A percentile compares a stretch with the other conserved stretches of the same genome.
Conservation (phyloP, 257 asterid genomes). For the Echites panduratus region DNA sequence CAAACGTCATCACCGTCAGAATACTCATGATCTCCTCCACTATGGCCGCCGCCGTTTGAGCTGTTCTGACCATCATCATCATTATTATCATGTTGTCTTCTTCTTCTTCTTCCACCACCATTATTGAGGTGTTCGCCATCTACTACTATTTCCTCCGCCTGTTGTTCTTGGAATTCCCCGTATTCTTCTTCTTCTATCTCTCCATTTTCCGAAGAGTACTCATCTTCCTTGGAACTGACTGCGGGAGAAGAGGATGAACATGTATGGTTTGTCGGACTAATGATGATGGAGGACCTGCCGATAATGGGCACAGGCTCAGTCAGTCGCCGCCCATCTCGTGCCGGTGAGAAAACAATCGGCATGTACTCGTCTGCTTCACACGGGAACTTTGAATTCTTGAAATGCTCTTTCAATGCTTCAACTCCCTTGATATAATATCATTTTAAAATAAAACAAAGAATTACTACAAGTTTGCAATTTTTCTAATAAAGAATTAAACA, state of each 20-base stretch:
- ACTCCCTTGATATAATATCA: slow-evolving; percentile 41
- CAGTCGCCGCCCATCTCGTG: slow-evolving; percentile 65
- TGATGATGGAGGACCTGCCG: slow-evolving; percentile 1
- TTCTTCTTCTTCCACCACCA: not conserved
- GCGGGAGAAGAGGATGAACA: slow-evolving; percentile 24
- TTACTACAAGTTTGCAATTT: not conserved
- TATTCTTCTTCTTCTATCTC: slow-evolving; percentile 12
- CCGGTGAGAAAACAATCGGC: slow-evolving; percentile 86
- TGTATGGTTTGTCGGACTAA: not conserved
- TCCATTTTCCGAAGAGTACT: slow-evolving; percentile 5
- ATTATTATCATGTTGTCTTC: not conserved
- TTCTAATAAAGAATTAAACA: not conserved
- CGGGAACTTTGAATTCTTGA: slow-evolving; percentile 95
- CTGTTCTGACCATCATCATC: slow-evolving; percentile 16
- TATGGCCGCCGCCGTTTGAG: slow-evolving; percentile 19
- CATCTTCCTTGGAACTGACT: slow-evolving; percentile 22
- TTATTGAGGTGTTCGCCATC: not conserved
- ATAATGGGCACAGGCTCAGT: slow-evolving; percentile 53
- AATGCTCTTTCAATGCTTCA: slow-evolving; percentile 84
- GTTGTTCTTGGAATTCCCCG: not conserved
- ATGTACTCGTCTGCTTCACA: slow-evolving; percentile 72
- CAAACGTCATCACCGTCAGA: slow-evolving; percentile 19
- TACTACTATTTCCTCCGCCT: not conserved
- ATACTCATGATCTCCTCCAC: slow-evolving; percentile 24
- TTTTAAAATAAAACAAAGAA: not conserved